These are phyloP conservation scores for Collariella sp. DNA, from an alignment of 495 filamentous ascomycete species.

Conservation along the genomic window DNA sequence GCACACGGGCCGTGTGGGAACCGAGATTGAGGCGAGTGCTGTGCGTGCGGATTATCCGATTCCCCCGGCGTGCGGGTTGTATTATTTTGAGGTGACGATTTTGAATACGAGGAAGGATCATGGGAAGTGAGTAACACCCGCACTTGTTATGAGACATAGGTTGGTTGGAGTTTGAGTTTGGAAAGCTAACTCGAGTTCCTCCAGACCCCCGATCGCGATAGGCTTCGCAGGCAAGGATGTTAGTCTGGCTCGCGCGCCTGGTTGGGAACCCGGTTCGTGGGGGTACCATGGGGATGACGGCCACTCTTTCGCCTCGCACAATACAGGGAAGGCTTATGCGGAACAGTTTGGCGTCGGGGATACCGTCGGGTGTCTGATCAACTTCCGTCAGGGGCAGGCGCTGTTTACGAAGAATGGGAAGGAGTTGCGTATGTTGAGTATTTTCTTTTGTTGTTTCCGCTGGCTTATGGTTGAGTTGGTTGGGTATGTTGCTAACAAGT, in stretches of 20 bases:
- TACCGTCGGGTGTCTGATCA: conserved; percentile 85
- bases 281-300: conserved; percentile 97
- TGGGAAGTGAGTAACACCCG: conserved; percentile 57
- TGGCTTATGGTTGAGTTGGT: neutral
- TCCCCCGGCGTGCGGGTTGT: conserved; percentile 86
- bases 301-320: conserved; percentile 67
- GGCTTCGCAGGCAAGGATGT: conserved; percentile 75
- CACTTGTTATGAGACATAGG: neutral
- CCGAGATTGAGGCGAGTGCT: conserved; percentile 63
- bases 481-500: conserved; percentile 11
- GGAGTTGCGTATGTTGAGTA: conserved; percentile 53
- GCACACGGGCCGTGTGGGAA: conserved; percentile 46
- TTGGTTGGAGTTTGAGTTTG: neutral
- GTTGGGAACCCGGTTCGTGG: conserved; percentile 95
- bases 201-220: conserved; percentile 74
- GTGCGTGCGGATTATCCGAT: conserved; percentile 83
- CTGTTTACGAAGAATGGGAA: conserved; percentile 95
- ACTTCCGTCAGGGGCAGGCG: conserved; percentile 77
- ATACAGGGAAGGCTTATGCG: conserved; percentile 68
- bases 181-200: conserved; percentile 16
- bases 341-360: conserved; percentile 63
- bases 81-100: conserved; percentile 94
- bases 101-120: conserved; percentile 71
- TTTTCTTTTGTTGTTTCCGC: neutral
- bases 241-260: conserved; percentile 71